phyloP scores from a whole-genome alignment of 2,329 filamentous ascomycete species.

The Xylogone sp. region DNA sequence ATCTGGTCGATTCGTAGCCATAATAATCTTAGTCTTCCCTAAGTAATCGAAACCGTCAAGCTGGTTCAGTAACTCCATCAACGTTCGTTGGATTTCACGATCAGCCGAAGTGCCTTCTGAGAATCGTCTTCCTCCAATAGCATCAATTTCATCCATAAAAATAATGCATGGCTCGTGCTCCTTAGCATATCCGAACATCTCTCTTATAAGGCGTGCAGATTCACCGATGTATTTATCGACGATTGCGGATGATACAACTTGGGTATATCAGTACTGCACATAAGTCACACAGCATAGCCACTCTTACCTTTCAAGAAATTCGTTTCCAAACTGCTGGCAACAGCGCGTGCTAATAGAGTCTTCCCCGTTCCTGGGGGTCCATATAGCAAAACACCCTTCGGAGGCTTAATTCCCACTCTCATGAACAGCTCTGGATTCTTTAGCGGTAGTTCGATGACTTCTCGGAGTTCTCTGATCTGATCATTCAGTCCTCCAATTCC shows the following conservation, averaged over 20 bases:
- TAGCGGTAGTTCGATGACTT: constrained; percentile 95
- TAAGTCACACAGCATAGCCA: neutral
- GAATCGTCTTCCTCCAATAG: constrained; percentile 94
- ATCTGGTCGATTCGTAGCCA: constrained; percentile 97
- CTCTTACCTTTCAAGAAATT: constrained; percentile 91
- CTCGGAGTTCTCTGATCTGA: constrained; percentile 93
- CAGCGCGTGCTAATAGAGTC: constrained; percentile 88
- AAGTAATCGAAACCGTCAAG: constrained; percentile 98
- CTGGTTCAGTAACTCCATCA: constrained; percentile 99
- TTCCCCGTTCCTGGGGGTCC: constrained; percentile 96
- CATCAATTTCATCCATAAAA: constrained; percentile 99
- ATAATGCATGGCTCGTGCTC: constrained; percentile 99
- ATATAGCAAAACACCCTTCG: constrained; percentile 94
- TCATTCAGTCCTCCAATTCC: constrained; percentile 98
- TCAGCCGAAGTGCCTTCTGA: constrained; percentile 97
- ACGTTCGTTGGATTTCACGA: constrained; percentile 94
- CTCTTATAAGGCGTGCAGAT: constrained; percentile 91
- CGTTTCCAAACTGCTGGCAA: constrained; percentile 93
- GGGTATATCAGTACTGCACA: neutral
- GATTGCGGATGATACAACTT: constrained; percentile 93
- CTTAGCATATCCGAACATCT: constrained; percentile 99
- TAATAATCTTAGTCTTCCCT: constrained; percentile 99
- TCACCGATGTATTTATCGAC: constrained; percentile 99
- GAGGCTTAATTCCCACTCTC: constrained; percentile 96
- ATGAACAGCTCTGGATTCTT: constrained; percentile 99